Conservation (phyloP, 768 basidiomycete species). For the Dendrothele bispora region DNA sequence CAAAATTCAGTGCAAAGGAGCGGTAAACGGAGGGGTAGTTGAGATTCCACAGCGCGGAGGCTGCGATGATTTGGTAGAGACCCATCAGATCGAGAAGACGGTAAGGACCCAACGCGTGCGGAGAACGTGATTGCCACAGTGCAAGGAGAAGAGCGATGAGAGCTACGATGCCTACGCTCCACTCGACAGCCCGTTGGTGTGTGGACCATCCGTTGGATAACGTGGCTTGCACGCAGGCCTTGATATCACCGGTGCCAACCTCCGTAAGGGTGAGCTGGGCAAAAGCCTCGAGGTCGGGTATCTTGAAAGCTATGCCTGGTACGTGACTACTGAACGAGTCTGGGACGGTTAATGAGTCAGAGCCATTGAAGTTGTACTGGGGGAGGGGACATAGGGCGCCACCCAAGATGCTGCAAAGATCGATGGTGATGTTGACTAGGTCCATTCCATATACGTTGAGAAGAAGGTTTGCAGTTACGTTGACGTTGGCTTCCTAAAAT, state of each 20-base stretch:
- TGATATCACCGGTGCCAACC: slow-evolving; percentile 66
- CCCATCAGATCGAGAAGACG: slow-evolving; percentile 81
- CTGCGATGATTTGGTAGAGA: slow-evolving; percentile 83
- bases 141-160: slow-evolving; percentile 66
- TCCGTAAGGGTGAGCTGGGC: slow-evolving; percentile 77
- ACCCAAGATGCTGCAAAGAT: slow-evolving; percentile 76
- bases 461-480: slow-evolving; percentile 78
- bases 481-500: slow-evolving; percentile 69
- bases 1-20: slow-evolving; percentile 82
- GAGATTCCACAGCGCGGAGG: slow-evolving; percentile 75
- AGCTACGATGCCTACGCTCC: slow-evolving; percentile 69
- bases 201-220: slow-evolving; percentile 89
- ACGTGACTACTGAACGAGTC: slow-evolving; percentile 54
- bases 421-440: slow-evolving; percentile 79
- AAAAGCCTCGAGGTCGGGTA: slow-evolving; percentile 92
- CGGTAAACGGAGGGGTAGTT: slow-evolving; percentile 87
- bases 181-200: slow-evolving; percentile 72
- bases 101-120: slow-evolving; percentile 62
- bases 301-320: slow-evolving; percentile 79
- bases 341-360: slow-evolving; percentile 67
- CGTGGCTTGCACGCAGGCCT: slow-evolving; percentile 90
- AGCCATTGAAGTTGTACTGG: slow-evolving; percentile 85
- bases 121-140: slow-evolving; percentile 57
- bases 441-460: slow-evolving; percentile 88
- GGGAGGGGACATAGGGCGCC: slow-evolving; percentile 84